A percentile compares a stretch with the other conserved stretches of the same genome.
phyloP scores from a whole-genome alignment of 805 yeast species.

The Candida sonorensis region DNA sequence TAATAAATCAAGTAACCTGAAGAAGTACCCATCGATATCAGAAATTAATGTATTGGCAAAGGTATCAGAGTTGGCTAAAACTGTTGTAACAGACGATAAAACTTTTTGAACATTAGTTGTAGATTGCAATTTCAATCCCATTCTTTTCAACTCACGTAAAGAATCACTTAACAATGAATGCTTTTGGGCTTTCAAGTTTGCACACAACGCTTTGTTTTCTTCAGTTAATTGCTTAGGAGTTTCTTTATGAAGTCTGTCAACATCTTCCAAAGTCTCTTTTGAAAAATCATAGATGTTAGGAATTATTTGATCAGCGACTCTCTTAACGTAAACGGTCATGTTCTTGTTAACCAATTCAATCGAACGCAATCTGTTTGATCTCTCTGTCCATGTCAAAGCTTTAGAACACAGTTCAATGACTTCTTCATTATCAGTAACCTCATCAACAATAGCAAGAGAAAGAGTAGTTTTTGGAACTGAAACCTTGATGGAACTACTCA shows the following conservation, averaged over 20 bases:
- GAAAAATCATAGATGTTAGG: constrained; percentile 54
- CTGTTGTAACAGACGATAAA: constrained; percentile 55
- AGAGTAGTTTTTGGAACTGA: constrained; percentile 3
- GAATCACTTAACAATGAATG: constrained; percentile 70
- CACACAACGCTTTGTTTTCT: constrained; percentile 63
- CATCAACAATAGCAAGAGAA: constrained; percentile 6
- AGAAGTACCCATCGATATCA: constrained; percentile 49
- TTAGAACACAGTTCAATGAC: constrained; percentile 20
- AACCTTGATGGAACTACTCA: constrained; percentile 17
- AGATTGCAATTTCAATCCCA: constrained; percentile 67
- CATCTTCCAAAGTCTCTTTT: constrained; percentile 43
- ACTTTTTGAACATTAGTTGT: constrained; percentile 58
- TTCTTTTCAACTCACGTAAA: constrained; percentile 61
- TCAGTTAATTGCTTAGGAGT: constrained; percentile 71
- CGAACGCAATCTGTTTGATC: constrained; percentile 54
- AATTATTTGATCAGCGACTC: constrained; percentile 27
- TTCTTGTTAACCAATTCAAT: constrained; percentile 43
- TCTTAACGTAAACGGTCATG: constrained; percentile 41
- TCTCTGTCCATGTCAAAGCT: constrained; percentile 42
- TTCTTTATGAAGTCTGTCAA: constrained; percentile 59
- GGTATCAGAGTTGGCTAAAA: constrained; percentile 49
- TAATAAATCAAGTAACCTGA: constrained; percentile 66
- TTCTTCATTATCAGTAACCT: constrained; percentile 1
- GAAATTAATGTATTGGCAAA: constrained; percentile 34
- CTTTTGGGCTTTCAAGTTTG: constrained; percentile 77